Percentiles rank a stretch among this genome's conserved stretches.
Evolutionary conservation across 441 rosid genomes (phyloP).

Genomic region (Geranium incanum): DNA sequence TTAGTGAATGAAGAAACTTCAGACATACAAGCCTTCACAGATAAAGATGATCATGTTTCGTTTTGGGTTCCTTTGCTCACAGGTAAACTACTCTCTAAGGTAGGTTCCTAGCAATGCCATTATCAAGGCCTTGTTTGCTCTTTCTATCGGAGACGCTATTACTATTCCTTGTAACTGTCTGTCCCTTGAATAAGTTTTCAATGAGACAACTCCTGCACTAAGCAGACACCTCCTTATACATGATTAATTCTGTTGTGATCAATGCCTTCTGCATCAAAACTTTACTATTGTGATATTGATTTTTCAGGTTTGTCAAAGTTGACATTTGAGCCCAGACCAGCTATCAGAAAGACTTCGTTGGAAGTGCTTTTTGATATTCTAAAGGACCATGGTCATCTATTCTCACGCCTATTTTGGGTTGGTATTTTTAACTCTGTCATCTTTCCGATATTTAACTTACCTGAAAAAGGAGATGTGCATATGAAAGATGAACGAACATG

Average conservation of each 20-base stretch:
- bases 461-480: conserved; percentile 34
- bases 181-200: not conserved
- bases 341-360: conserved; percentile 79
- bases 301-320: conserved; percentile 77
- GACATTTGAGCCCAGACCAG: conserved; percentile 71
- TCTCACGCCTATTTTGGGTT: conserved; percentile 63
- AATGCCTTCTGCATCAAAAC: not conserved
- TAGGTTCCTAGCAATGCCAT: conserved; percentile 13
- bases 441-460: conserved; percentile 56
- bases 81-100: conserved; percentile 40
- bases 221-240: not conserved
- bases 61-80: conserved; percentile 92
- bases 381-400: conserved; percentile 92
- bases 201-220: not conserved
- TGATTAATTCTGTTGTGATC: not conserved
- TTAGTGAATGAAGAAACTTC: conserved; percentile 32
- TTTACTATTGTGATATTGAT: not conserved
- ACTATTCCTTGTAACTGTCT: not conserved
- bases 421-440: conserved; percentile 53
- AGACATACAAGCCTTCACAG: conserved; percentile 32
- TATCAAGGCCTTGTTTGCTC: not conserved
- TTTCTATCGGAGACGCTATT: not conserved
- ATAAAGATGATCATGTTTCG: conserved; percentile 73
- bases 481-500: conserved; percentile 36
- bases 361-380: conserved; percentile 90